Percentiles rank a stretch among this genome's conserved stretches.
These are phyloP conservation scores for Myriangium duriaei DNA, from an alignment of 2,329 filamentous ascomycete species.

Conservation along the genomic window DNA sequence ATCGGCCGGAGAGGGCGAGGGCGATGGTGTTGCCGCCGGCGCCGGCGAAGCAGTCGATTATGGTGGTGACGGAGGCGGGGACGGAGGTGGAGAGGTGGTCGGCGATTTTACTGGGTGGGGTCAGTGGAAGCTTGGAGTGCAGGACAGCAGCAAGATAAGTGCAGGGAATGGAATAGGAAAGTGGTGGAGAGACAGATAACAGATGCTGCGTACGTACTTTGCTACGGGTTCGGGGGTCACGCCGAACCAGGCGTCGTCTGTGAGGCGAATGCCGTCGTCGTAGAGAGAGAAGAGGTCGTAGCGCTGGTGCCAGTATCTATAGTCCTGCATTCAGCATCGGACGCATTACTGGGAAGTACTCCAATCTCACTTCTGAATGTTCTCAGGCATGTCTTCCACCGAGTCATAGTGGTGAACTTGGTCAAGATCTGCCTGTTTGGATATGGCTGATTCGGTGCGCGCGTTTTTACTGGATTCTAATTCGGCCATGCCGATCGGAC, in stretches of 20 bases:
- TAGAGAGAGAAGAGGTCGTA: slow-evolving; percentile 80
- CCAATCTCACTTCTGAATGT: slow-evolving; percentile 71
- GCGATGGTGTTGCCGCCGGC: slow-evolving; percentile 90
- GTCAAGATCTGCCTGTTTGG: slow-evolving; percentile 39
- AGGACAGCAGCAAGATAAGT: neutral
- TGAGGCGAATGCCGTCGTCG: slow-evolving; percentile 79
- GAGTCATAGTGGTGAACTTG: slow-evolving; percentile 64
- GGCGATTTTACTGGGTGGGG: slow-evolving; percentile 58
- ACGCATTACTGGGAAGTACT: no score
- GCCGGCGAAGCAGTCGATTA: slow-evolving; percentile 85
- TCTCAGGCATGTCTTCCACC: slow-evolving; percentile 60
- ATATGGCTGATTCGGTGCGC: no score
- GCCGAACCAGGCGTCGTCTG: slow-evolving; percentile 90
- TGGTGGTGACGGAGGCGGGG: slow-evolving; percentile 44
- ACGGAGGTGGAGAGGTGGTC: slow-evolving; percentile 50
- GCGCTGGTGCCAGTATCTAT: slow-evolving; percentile 80
- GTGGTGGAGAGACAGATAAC: neutral
- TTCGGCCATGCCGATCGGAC: no score
- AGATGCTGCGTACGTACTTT: slow-evolving; percentile 2
- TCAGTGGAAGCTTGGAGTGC: no score
- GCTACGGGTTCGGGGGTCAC: slow-evolving; percentile 91
- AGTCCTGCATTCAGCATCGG: no score
- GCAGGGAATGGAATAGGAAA: neutral
- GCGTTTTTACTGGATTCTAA: no score
- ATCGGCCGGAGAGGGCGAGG: slow-evolving; percentile 71